A percentile compares a stretch with the other conserved stretches of the same genome.
phyloP scores from a whole-genome alignment of 441 rosid species.

The Populus hybrid region DNA sequence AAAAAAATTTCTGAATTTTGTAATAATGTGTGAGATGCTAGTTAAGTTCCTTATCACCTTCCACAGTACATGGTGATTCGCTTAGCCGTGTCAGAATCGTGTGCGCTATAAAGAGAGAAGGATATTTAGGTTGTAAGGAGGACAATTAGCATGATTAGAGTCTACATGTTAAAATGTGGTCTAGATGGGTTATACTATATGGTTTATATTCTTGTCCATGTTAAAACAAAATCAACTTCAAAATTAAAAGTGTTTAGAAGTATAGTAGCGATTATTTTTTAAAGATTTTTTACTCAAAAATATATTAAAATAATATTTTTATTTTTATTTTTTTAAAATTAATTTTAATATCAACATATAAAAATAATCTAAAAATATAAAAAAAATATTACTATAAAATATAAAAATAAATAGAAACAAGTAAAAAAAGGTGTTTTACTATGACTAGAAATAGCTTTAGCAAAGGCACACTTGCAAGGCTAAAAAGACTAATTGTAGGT shows the following conservation, averaged over 20 bases:
- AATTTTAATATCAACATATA: too few species aligned
- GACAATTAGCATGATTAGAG: not conserved
- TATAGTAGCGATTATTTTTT: fast-evolving
- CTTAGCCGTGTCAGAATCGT: not conserved
- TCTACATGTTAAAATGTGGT: not conserved
- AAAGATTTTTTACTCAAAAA: too few species aligned
- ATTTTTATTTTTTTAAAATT: too few species aligned
- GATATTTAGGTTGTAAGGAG: not conserved
- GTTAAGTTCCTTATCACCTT: not conserved
- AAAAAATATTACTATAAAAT: too few species aligned
- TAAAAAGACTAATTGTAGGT: slow-evolving; percentile 17
- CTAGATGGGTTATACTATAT: not conserved
- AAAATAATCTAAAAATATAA: too few species aligned
- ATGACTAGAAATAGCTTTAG: not conserved
- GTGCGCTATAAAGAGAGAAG: not conserved
- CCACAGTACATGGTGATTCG: not conserved
- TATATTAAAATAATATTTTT: too few species aligned
- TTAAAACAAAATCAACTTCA: not conserved
- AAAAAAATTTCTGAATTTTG: too few species aligned
- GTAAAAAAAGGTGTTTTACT: not conserved
- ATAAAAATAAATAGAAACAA: too few species aligned
- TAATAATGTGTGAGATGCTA: not conserved
- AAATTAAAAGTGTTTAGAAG: not conserved
- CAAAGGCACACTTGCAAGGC: not conserved
- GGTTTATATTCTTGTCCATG: not conserved